Base-by-base conservation (phyloP, 1,139 yeast genomes). In the Protomyces arabidopsidicola region DNA sequence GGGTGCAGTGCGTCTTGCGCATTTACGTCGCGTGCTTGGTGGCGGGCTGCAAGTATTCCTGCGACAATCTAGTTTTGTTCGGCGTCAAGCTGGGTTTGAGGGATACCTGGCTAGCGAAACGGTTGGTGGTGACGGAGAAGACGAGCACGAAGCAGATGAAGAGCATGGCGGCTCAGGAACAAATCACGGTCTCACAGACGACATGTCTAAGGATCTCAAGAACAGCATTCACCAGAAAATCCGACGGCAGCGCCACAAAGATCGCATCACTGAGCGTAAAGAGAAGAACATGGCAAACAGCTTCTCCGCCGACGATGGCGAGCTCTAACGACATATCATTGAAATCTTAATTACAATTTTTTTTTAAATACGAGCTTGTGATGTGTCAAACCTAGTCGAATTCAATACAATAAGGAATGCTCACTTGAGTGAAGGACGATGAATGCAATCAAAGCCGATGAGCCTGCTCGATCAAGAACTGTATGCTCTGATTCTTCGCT, bases 401-500 rank as follows among this genome's bases (percentile, higher is more conserved):
- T 27, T 27, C 31, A 27, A 27, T 27, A 27, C 31, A 27, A 27
- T 27, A 8, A 5, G 8, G 31, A 27, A 27, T 27, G 31, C 31
- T 5, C 8, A 27, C 31, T 1, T 27, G 31, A 5, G 31, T 27
- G 31, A 27, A 27, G 31, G 6, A 4, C 31, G 31, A 27, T 1
- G 9, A 27, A 27, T 27, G 31, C 31, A 27, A 5, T 53, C 22
- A 54, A 22, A 60, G 27, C 12, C 38, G 57, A 8, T 75, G 76
- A 68, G 78, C 81, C 69, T 87, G 79, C 63, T 80, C 82, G 67
- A 91, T 81, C 70, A 93, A 76, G 70, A 87, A 81, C 73, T 90
- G 97, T 2, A 95, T 87, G 45, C 87, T 84, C 60, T 84, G 87
- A 70, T 90, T 90, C 72, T 95, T 82, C 66, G 84, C 82, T 27